phyloP scores from a whole-genome alignment of 2,329 filamentous ascomycete species.

The Aspergillus brasiliensis region DNA sequence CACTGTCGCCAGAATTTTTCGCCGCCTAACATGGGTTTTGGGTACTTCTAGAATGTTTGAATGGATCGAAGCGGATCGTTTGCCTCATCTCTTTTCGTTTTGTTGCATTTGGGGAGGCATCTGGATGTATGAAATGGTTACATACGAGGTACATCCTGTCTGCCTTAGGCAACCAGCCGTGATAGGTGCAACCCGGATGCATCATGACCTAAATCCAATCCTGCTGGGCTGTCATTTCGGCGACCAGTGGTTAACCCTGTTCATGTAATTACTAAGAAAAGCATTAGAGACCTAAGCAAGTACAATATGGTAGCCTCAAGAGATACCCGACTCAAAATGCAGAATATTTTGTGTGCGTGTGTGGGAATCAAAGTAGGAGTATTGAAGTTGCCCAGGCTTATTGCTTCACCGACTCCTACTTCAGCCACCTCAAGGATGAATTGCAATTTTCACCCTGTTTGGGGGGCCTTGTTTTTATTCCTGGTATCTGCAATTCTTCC shows the following conservation, averaged over 20 bases:
- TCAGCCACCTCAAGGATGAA: conserved; percentile 1
- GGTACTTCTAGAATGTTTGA: background rate
- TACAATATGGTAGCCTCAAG: background rate
- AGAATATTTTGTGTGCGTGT: background rate
- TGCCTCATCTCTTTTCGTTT: background rate
- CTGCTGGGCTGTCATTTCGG: background rate
- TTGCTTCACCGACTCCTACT: conserved; percentile 10
- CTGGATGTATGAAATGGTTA: background rate
- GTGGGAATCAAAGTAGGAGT: background rate
- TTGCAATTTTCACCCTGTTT: background rate
- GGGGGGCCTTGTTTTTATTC: background rate
- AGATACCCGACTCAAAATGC: background rate
- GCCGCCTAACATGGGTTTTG: background rate
- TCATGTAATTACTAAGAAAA: background rate
- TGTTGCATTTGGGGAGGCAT: background rate
- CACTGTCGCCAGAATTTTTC: background rate
- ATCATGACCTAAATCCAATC: conserved; percentile 4
- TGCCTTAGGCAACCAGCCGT: background rate
- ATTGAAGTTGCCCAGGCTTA: background rate
- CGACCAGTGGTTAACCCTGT: background rate
- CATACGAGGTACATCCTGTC: background rate
- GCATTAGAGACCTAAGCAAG: background rate
- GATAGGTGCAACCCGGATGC: background rate
- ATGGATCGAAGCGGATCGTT: background rate
- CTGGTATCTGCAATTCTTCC: background rate